Percentiles rank a stretch among this genome's conserved stretches.
phyloP scores from a whole-genome alignment of 805 yeast genomes.

The Kluyveromyces nonfermentans region DNA sequence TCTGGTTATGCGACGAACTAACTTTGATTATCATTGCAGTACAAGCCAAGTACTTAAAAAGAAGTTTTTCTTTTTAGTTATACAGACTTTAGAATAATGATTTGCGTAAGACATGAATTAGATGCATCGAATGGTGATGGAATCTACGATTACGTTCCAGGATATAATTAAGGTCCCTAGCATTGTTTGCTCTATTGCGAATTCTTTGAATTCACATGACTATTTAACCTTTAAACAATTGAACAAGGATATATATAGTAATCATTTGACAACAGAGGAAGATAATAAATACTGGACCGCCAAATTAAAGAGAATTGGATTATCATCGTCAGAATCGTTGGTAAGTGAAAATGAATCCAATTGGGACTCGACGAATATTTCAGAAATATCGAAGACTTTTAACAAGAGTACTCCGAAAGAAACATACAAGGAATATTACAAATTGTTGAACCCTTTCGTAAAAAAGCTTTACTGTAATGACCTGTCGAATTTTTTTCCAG shows the following conservation, averaged over 20 bases:
- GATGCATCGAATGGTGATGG: background rate
- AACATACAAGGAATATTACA: constrained; percentile 11
- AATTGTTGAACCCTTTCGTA: constrained; percentile 15
- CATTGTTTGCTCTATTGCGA: constrained; percentile 19
- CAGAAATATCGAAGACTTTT: constrained; percentile 13
- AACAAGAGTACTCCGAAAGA: constrained; percentile 9
- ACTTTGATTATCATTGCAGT: background rate
- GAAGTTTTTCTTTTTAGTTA: background rate
- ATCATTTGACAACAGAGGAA: constrained; percentile 10
- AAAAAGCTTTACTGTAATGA: constrained; percentile 17
- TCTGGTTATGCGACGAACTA: background rate
- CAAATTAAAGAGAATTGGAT: constrained; percentile 16
- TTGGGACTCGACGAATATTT: constrained; percentile 11
- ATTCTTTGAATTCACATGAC: constrained; percentile 16
- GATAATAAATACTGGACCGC: constrained; percentile 14
- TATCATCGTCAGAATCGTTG: constrained; percentile 4
- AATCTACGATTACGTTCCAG: constrained; percentile 8
- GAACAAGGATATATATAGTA: constrained; percentile 14
- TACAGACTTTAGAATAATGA: background rate
- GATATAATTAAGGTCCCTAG: constrained; percentile 17
- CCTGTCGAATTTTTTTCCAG: constrained; percentile 19
- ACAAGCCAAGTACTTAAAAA: background rate
- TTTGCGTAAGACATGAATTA: background rate
- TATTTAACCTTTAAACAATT: constrained; percentile 18
- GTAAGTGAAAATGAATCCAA: background rate